Conservation (phyloP, 106 monocot genomes). For the Allium cepa region DNA sequence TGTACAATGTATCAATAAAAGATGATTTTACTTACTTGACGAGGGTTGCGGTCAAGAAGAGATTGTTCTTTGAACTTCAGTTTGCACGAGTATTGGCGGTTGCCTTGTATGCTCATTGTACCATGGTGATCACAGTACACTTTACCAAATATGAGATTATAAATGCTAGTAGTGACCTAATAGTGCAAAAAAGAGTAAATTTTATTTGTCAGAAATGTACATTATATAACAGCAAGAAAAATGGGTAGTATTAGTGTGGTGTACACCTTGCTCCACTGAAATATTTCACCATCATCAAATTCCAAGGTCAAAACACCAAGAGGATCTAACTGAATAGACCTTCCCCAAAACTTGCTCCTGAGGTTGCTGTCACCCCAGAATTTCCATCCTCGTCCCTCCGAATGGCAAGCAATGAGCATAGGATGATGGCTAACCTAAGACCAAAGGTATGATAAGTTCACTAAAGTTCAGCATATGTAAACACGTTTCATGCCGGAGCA, state of each 20-base stretch:
- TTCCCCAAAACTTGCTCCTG: conserved; percentile 81
- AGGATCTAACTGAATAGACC: conserved; percentile 78
- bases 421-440: conserved; percentile 84
- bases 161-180: conserved; percentile 82
- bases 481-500: background rate
- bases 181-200: too few relatives aligned
- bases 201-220: too few relatives aligned
- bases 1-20: background rate
- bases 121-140: conserved; percentile 88
- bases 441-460: too few relatives aligned
- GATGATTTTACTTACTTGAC: conserved; percentile 34
- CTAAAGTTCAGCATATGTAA: too few relatives aligned
- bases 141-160: conserved; percentile 81
- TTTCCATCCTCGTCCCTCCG: conserved; percentile 87
- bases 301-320: conserved; percentile 76
- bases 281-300: conserved; percentile 90
- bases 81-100: conserved; percentile 60
- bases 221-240: too few relatives aligned
- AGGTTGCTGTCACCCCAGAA: conserved; percentile 85
- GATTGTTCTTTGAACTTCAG: conserved; percentile 88
- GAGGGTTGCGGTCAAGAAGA: conserved; percentile 72
- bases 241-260: too few relatives aligned
- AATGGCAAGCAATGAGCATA: conserved; percentile 85
- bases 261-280: conserved; percentile 78
- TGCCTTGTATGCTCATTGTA: conserved; percentile 64